These are phyloP conservation scores for Aspergillus arachidicola DNA, from an alignment of 2,329 filamentous ascomycete genomes.

Conservation along the genomic window DNA sequence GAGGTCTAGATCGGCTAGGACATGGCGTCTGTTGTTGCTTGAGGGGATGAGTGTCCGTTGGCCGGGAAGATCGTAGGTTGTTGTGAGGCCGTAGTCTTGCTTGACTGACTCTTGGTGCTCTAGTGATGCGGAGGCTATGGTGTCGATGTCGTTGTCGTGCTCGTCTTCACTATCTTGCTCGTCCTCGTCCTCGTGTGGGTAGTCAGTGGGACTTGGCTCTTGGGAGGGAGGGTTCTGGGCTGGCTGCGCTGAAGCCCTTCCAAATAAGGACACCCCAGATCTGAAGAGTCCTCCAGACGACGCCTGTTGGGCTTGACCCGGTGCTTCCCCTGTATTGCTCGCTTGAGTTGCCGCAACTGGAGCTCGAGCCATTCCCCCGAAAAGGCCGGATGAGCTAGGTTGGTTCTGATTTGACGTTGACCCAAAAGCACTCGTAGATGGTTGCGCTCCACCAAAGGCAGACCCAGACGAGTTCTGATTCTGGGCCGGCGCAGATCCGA, in stretches of 20 bases:
- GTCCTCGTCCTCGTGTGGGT: constrained; percentile 1
- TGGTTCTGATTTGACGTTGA: neutral
- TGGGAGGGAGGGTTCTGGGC: neutral
- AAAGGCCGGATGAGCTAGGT: neutral
- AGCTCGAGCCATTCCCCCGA: neutral
- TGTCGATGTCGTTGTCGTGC: neutral
- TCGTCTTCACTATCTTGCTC: constrained; percentile 18
- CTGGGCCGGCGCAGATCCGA: neutral
- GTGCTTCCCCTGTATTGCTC: neutral
- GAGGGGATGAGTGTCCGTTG: constrained; percentile 41
- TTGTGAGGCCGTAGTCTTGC: constrained; percentile 45
- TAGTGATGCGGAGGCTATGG: constrained; percentile 11
- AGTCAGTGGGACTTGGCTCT: neutral
- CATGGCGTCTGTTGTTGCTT: constrained; percentile 36
- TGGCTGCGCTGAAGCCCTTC: neutral
- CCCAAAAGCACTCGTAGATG: neutral
- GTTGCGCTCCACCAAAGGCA: neutral
- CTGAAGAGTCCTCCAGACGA: constrained; percentile 1
- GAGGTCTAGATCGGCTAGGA: constrained; percentile 41
- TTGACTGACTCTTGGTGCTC: constrained; percentile 38
- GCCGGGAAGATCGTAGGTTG: constrained; percentile 44
- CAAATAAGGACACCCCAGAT: neutral
- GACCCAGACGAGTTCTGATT: neutral
- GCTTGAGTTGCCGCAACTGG: neutral
- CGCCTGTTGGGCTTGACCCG: neutral